Evolutionary conservation across 2,329 filamentous ascomycete genomes (phyloP).

Genomic region (Penicillium sclerotigenum): DNA sequence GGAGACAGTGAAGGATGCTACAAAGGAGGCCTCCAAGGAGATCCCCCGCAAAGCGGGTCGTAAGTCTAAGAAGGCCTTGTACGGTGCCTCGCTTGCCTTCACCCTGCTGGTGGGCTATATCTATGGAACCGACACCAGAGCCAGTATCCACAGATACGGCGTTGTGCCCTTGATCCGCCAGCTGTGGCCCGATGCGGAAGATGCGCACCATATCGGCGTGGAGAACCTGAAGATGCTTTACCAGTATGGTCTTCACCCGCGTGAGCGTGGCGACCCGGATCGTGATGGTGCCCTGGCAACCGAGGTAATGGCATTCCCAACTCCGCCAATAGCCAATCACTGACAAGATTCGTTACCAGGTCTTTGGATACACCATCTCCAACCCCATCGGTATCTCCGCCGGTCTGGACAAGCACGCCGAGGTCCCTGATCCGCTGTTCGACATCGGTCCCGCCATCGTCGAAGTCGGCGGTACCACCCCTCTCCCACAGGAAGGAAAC

Average conservation of each 20-base stretch:
- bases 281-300: slow-evolving; percentile 53
- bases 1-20: slow-evolving; percentile 11
- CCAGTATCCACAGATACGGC: slow-evolving; percentile 65
- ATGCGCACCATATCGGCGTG: slow-evolving; percentile 83
- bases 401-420: slow-evolving; percentile 90
- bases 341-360: slow-evolving; percentile 32
- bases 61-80: slow-evolving; percentile 28
- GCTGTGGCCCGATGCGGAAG: slow-evolving; percentile 59
- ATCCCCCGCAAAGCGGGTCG: slow-evolving; percentile 31
- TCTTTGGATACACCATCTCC: slow-evolving; percentile 73
- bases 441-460: slow-evolving; percentile 81
- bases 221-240: slow-evolving; percentile 69
- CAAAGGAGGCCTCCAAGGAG: slow-evolving; percentile 18
- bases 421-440: slow-evolving; percentile 80
- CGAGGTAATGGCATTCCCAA: slow-evolving; percentile 34
- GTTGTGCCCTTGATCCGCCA: slow-evolving; percentile 50
- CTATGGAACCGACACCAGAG: slow-evolving; percentile 72
- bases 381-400: slow-evolving; percentile 96
- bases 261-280: slow-evolving; percentile 69
- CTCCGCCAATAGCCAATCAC: not conserved
- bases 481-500: slow-evolving; percentile 84
- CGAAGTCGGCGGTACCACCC: slow-evolving; percentile 88
- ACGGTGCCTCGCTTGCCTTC: slow-evolving; percentile 54
- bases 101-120: slow-evolving; percentile 54
- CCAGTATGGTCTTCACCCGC: slow-evolving; percentile 70